Evolutionary conservation across 1,139 yeast genomes (phyloP).

Genomic region (Lodderomyces orthopsilosis): DNA sequence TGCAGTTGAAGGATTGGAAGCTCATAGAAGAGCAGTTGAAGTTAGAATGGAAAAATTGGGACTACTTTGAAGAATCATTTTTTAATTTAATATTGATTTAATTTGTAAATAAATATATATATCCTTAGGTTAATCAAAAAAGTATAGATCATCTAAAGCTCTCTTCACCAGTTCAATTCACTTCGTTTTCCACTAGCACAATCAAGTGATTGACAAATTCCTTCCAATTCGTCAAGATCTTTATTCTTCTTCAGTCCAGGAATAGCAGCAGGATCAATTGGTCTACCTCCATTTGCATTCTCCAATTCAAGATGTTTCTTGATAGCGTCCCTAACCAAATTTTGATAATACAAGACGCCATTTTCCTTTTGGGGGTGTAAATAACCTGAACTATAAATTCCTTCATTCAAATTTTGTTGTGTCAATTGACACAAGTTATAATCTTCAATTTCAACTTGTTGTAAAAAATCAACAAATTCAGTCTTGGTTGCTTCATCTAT

Average conservation of each 20-base stretch:
- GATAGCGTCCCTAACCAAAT: conserved; percentile 56
- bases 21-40: conserved; percentile 93
- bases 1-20: conserved; percentile 95
- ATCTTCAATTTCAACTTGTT: conserved; percentile 59
- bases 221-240: conserved; percentile 49
- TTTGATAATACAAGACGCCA: conserved; percentile 58
- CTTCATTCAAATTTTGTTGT: conserved; percentile 59
- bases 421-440: conserved; percentile 56
- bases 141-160: neutral
- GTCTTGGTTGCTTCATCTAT: conserved; percentile 48
- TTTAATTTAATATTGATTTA: too few relatives aligned
- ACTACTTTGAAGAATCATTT: conserved; percentile 19
- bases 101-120: too few relatives aligned
- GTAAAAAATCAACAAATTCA: conserved; percentile 62
- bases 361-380: conserved; percentile 58
- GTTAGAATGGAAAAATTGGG: conserved; percentile 85
- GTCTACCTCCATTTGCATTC: conserved; percentile 36
- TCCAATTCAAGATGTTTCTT: conserved; percentile 50
- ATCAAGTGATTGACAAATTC: conserved; percentile 47
- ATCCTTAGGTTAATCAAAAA: neutral
- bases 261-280: conserved; percentile 52
- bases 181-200: conserved; percentile 21
- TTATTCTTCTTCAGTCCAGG: conserved; percentile 30
- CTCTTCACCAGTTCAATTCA: conserved; percentile 11
- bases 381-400: conserved; percentile 55